A percentile compares a stretch with the other conserved stretches of the same genome.
Evolutionary conservation across 371 early-diverging fungal species (phyloP).

Genomic region (Saksenaea vasiformis): DNA sequence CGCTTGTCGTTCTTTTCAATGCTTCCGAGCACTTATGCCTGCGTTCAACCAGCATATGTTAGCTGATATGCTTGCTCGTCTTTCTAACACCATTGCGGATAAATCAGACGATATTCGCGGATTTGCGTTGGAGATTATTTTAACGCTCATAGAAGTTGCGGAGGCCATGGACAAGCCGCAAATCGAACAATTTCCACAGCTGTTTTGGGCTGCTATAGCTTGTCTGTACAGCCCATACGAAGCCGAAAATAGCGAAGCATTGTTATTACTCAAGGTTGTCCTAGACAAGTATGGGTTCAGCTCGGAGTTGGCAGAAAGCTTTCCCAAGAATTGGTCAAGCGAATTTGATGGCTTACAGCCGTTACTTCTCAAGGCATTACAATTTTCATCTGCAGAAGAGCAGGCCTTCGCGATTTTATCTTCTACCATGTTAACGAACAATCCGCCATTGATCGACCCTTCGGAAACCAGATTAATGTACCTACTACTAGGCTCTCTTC

Average conservation of each 20-base stretch:
- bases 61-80: conserved; percentile 79
- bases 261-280: conserved; percentile 65
- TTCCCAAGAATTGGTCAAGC: conserved; percentile 78
- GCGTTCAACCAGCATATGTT: conserved; percentile 78
- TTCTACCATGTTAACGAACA: conserved; percentile 52
- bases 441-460: conserved; percentile 69
- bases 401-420: conserved; percentile 37
- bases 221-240: conserved; percentile 78
- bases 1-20: conserved; percentile 88
- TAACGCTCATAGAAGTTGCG: conserved; percentile 71
- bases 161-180: conserved; percentile 57
- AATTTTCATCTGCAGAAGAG: conserved; percentile 63
- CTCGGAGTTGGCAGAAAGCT: conserved; percentile 42
- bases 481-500: conserved; percentile 68
- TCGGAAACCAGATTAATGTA: conserved; percentile 63
- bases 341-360: conserved; percentile 79
- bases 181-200: conserved; percentile 72
- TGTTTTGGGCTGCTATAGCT: conserved; percentile 84
- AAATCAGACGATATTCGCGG: conserved; percentile 80
- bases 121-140: conserved; percentile 84
- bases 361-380: conserved; percentile 73
- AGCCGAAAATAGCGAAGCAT: conserved; percentile 74
- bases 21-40: conserved; percentile 81
- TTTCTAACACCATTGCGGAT: conserved; percentile 87
- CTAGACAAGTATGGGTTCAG: conserved; percentile 45